Evolutionary conservation across 2,329 filamentous ascomycete species (phyloP).

Genomic region (Fusarium sp.): DNA sequence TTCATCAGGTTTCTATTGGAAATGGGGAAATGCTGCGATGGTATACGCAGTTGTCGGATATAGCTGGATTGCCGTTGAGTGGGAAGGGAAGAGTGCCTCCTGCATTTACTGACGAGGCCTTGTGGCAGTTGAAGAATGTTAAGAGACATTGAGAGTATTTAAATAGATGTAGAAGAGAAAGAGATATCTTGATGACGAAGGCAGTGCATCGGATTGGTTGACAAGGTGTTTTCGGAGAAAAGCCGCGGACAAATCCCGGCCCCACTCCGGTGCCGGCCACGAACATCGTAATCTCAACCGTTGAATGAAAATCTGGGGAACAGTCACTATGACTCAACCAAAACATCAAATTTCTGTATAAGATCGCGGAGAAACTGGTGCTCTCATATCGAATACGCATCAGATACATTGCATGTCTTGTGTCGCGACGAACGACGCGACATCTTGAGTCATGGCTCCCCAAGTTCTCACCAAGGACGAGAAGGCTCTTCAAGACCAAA

Average conservation of each 20-base stretch:
- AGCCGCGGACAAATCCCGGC: neutral
- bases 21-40: neutral
- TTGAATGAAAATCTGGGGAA: neutral
- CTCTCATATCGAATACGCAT: neutral
- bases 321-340: neutral
- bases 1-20: neutral
- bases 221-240: neutral
- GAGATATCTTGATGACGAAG: neutral
- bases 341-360: neutral
- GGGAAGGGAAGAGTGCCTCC: neutral
- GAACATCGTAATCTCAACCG: neutral
- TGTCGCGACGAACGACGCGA: neutral
- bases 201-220: neutral
- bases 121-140: neutral
- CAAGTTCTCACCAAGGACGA: conserved; percentile 6
- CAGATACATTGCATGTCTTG: neutral
- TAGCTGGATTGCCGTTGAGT: neutral
- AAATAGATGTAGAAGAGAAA: neutral
- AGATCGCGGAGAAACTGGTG: neutral
- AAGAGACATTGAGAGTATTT: neutral
- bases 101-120: neutral
- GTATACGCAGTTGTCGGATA: neutral
- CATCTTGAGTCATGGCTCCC: neutral
- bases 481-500: neutral
- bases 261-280: neutral